Evolutionary conservation across 1,284 basidiomycete genomes (phyloP).

Genomic region (Microbotryum lychnidis-dioicae): DNA sequence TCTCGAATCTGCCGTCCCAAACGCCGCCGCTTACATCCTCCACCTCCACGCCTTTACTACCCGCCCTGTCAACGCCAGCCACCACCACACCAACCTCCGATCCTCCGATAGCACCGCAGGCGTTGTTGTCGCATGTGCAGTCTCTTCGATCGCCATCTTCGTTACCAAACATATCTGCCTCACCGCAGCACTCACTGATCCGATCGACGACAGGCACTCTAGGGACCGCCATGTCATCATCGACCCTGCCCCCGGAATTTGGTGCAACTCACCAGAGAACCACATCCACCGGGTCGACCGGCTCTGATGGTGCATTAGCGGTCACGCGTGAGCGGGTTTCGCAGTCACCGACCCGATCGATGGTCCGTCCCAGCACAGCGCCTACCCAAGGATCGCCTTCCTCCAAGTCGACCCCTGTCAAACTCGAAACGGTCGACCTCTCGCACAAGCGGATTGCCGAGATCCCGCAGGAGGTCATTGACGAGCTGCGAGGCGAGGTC

Average conservation of each 20-base stretch:
- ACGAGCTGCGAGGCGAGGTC: constrained; percentile 61
- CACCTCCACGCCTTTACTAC: background rate
- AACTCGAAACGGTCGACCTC: constrained; percentile 62
- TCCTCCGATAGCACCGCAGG: constrained; percentile 23
- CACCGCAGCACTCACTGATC: constrained; percentile 14
- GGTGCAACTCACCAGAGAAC: constrained; percentile 18
- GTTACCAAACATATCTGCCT: constrained; percentile 12
- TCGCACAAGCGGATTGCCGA: constrained; percentile 66
- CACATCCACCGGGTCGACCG: constrained; percentile 10
- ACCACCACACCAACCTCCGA: constrained; percentile 8
- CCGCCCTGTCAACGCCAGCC: background rate
- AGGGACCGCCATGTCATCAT: background rate
- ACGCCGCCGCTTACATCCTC: background rate
- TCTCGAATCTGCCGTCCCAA: constrained; percentile 3
- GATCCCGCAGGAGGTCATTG: constrained; percentile 61
- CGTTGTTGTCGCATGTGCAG: constrained; percentile 24
- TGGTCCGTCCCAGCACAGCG: too few relatives aligned
- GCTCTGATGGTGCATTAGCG: background rate
- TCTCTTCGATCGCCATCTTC: constrained; percentile 20
- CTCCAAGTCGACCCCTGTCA: background rate
- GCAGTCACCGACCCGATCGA: too few relatives aligned
- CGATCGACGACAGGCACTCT: constrained; percentile 3
- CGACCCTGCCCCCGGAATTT: background rate
- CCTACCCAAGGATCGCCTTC: too few relatives aligned
- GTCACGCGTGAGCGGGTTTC: too few relatives aligned